A percentile compares a stretch with the other conserved stretches of the same genome.
phyloP scores from a whole-genome alignment of 768 basidiomycete species.

The Mycena crocata region DNA sequence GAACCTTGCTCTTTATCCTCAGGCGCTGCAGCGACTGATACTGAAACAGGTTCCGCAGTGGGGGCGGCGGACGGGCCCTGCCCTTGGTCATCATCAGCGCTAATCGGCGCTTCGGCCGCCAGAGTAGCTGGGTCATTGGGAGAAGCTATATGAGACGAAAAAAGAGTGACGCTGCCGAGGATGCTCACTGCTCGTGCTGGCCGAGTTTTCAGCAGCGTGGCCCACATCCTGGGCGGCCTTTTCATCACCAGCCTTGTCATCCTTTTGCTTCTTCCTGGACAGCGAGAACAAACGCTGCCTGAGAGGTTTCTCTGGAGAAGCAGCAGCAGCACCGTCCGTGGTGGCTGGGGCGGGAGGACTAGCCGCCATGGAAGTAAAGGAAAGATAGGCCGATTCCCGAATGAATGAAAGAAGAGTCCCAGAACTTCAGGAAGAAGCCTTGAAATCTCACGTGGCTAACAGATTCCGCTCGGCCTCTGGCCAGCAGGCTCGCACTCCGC shows the following conservation, averaged over 20 bases:
- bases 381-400: constrained; percentile 11
- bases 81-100: constrained; percentile 36
- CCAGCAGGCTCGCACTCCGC: too few relatives aligned
- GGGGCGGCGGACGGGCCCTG: constrained; percentile 36
- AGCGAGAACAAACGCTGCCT: constrained; percentile 35
- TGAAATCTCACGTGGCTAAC: too few relatives aligned
- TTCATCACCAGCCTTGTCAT: constrained; percentile 29
- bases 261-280: constrained; percentile 35
- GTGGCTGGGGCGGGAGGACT: constrained; percentile 16
- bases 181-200: constrained; percentile 42
- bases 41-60: constrained; percentile 28
- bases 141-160: constrained; percentile 8
- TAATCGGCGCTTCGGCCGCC: constrained; percentile 32
- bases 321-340: constrained; percentile 14
- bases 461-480: too few relatives aligned
- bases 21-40: constrained; percentile 31
- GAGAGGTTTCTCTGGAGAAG: constrained; percentile 19
- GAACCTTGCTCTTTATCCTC: constrained; percentile 56
- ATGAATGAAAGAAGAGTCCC: constrained; percentile 9
- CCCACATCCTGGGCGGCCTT: constrained; percentile 27
- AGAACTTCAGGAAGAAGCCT: too few relatives aligned
- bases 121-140: constrained; percentile 34
- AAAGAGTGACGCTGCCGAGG: constrained; percentile 10
- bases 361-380: constrained; percentile 3
- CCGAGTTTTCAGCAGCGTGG: constrained; percentile 39